A percentile compares a stretch with the other conserved stretches of the same genome.
Conservation (phyloP, 2,329 filamentous ascomycete genomes). For the Gnomoniopsis sp. region DNA sequence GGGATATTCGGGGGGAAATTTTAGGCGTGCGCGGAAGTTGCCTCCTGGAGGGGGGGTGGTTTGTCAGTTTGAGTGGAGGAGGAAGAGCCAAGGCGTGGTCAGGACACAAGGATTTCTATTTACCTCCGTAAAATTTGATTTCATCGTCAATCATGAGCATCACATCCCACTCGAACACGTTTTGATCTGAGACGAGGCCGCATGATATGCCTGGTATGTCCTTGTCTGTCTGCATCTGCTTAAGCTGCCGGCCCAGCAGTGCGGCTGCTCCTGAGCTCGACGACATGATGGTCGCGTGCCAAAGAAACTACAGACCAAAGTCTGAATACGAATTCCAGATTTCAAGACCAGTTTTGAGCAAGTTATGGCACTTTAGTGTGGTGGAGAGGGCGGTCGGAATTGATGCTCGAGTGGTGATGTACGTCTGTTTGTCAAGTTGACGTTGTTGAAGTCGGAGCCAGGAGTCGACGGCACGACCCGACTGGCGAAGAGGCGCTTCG, state of each 20-base stretch:
- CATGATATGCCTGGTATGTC: constrained; percentile 94
- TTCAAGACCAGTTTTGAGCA: no score
- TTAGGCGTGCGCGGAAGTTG: constrained; percentile 82
- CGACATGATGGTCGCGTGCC: constrained; percentile 25
- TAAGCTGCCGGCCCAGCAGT: constrained; percentile 80
- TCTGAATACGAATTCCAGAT: no score
- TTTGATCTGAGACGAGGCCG: constrained; percentile 77
- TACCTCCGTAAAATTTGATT: constrained; percentile 89
- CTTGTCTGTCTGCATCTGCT: constrained; percentile 88
- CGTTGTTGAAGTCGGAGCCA: no score
- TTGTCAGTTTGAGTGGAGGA: background rate
- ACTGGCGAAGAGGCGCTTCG: no score
- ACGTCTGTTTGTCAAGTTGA: no score
- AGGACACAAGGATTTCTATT: constrained; percentile 25
- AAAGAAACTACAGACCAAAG: no score
- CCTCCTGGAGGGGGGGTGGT: constrained; percentile 52
- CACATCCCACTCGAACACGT: constrained; percentile 97
- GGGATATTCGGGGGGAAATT: constrained; percentile 86
- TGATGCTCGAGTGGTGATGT: no score
- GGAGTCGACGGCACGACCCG: no score
- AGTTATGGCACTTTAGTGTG: no score
- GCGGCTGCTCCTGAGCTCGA: constrained; percentile 36
- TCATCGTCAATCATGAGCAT: constrained; percentile 98
- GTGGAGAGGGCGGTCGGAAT: no score
- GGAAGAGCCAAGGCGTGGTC: background rate